Evolutionary conservation across 257 asterid species (phyloP), one percentile per base, ranked within the genome.

Genomic region (Solanum gracilifrons): DNA sequence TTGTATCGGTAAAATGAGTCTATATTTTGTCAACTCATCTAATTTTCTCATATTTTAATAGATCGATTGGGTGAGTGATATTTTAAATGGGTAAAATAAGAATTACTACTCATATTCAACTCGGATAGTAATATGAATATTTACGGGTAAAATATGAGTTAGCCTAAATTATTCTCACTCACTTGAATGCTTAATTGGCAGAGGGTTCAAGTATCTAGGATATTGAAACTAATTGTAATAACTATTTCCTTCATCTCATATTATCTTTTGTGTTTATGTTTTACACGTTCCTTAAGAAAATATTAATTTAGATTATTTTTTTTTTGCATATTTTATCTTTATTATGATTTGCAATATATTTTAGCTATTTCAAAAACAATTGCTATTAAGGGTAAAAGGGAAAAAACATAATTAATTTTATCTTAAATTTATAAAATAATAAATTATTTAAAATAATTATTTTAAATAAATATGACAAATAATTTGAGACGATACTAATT

Each of bases 141-240:
- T 64, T 5, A n/a, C 0, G 2, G 2, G 5, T 11, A 27, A 68
- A 27, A 68, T 27, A 66, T 0, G 4, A 15, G 0, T 1, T 27
- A 27, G 21, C 2, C 3, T 3, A 27, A 10, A n/a, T 62, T 62
- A n/a, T 10, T 10, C 13, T 62, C 13, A 1, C 27, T 62, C 16
- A n/a, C 2, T 62, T 1, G 15, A 3, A 62, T 62, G 32, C 29
- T 62, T 55, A 55, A 55, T 55, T n/a, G 71, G 0, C 2, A n/a
- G 31, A 58, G 25, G 66, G 27, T 58, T 58, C 5, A 58, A 3
- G 11, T 58, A 58, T 20, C 25, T 58, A 20, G 27, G 27, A 58
- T 58, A 21, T 1, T 58, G 12, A 58, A 58, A 58, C 7, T 46
- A 46, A 43, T 4, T 12, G n/a, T 18, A 55, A 18, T 20, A 55